phyloP scores from a whole-genome alignment of 2,329 filamentous ascomycete genomes.

The Colletotrichum euphorbiae region DNA sequence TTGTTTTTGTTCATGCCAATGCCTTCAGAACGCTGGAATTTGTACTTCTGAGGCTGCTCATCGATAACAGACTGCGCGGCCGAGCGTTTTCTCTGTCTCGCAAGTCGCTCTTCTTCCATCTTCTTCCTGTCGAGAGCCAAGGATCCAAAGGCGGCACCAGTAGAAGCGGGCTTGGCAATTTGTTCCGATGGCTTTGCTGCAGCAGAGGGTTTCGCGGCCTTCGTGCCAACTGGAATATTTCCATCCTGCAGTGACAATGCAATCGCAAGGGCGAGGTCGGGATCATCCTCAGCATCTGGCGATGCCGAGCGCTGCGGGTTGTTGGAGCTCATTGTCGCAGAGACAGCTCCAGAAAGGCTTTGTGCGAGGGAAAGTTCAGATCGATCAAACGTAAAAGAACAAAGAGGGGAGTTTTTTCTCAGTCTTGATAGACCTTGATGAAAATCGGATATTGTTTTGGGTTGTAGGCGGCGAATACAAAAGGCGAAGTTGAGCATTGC shows the following conservation, averaged over 20 bases:
- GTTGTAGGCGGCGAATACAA: neutral
- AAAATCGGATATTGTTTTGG: neutral
- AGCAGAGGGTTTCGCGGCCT: neutral
- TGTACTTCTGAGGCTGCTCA: constrained; percentile 40
- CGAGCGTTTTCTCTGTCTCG: constrained; percentile 70
- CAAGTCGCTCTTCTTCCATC: constrained; percentile 88
- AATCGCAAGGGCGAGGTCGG: constrained; percentile 70
- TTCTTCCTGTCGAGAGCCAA: constrained; percentile 77
- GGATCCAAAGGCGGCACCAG: constrained; percentile 50
- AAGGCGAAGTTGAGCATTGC: neutral
- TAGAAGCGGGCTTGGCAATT: neutral
- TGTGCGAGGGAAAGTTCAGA: neutral
- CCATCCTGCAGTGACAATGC: constrained; percentile 63
- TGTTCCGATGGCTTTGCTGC: neutral
- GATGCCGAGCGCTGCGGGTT: constrained; percentile 5
- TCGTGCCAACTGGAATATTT: neutral
- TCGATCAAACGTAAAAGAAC: too few species aligned
- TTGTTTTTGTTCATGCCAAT: neutral
- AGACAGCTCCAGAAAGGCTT: neutral
- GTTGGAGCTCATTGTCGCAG: constrained; percentile 5
- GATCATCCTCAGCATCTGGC: constrained; percentile 61
- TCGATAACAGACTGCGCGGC: constrained; percentile 33
- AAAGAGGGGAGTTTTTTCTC: too few species aligned
- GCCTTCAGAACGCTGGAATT: constrained; percentile 25
- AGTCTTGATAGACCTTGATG: too few species aligned